Conservation (phyloP, 768 basidiomycete genomes). For the Neoboletus subvelutipes region DNA sequence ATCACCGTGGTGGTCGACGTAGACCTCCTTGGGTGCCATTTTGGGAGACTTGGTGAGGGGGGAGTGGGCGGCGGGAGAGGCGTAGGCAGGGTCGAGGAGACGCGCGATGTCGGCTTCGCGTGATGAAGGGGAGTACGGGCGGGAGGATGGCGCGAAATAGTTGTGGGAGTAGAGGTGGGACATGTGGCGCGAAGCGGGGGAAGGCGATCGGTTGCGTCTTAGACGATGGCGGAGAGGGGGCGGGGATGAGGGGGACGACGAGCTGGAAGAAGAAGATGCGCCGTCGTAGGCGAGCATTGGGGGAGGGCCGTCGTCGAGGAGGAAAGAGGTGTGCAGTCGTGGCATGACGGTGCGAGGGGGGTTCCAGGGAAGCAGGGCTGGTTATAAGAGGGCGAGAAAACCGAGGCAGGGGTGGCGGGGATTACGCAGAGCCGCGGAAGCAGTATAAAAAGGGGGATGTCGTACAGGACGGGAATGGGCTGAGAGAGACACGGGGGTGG, state of each 20-base stretch:
- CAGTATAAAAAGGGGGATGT: not conserved
- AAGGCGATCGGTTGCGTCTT: slow-evolving; percentile 24
- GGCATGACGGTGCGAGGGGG: not conserved
- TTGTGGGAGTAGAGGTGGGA: slow-evolving; percentile 5
- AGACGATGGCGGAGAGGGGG: slow-evolving; percentile 26
- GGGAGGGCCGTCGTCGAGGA: slow-evolving; percentile 5
- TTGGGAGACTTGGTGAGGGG: slow-evolving; percentile 19
- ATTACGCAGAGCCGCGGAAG: not conserved
- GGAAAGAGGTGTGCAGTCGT: not conserved
- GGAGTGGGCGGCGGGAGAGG: slow-evolving; percentile 33
- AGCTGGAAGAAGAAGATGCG: slow-evolving; percentile 19
- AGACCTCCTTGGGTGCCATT: slow-evolving; percentile 35
- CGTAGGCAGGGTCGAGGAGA: slow-evolving; percentile 64
- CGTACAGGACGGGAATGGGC: not conserved
- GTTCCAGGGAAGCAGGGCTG: not conserved
- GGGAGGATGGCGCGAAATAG: slow-evolving; percentile 7
- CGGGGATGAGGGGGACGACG: slow-evolving; percentile 15
- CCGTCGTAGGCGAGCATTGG: slow-evolving; percentile 22
- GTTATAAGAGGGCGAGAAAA: not conserved
- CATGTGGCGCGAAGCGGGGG: slow-evolving; percentile 29
- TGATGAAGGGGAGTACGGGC: slow-evolving; percentile 37
- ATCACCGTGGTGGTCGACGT: slow-evolving; percentile 61
- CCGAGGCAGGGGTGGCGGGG: not conserved
- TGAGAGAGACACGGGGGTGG: not conserved
- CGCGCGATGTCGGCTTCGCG: slow-evolving; percentile 56